phyloP scores from a whole-genome alignment of 768 basidiomycete genomes.

The Lactifluus echinatus region DNA sequence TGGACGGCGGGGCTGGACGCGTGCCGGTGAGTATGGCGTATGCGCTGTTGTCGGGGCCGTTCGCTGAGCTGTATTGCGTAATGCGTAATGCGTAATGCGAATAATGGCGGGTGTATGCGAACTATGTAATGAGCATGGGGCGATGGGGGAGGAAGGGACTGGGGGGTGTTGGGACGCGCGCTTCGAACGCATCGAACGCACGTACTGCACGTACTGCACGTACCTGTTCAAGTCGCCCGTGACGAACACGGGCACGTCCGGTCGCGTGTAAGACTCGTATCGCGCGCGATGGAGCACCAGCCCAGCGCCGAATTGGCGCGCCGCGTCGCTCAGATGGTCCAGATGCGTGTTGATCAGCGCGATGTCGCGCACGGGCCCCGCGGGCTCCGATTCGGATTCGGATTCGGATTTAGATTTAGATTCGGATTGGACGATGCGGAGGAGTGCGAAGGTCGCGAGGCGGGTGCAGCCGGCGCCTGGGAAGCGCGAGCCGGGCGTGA shows the following conservation, averaged over 20 bases:
- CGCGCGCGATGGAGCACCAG: slow-evolving; percentile 41
- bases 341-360: slow-evolving; percentile 46
- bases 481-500: slow-evolving; percentile 37
- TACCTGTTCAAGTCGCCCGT: slow-evolving; percentile 45
- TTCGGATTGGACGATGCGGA: slow-evolving; percentile 28
- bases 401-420: too few species aligned
- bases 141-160: too few species aligned
- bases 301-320: slow-evolving; percentile 44
- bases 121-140: too few species aligned
- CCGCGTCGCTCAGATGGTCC: slow-evolving; percentile 44
- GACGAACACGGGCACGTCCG: slow-evolving; percentile 33
- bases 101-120: too few species aligned
- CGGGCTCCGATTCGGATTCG: too few species aligned
- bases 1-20: slow-evolving; percentile 33
- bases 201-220: too few species aligned
- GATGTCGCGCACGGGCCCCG: slow-evolving; percentile 28
- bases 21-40: slow-evolving; percentile 43
- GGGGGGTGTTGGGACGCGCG: too few species aligned
- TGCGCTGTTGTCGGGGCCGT: slow-evolving; percentile 39
- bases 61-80: slow-evolving; percentile 35
- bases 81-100: too few species aligned
- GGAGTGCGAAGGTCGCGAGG: slow-evolving; percentile 39
- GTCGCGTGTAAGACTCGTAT: slow-evolving; percentile 35
- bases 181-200: too few species aligned
- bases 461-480: slow-evolving; percentile 44